Percentiles rank a stretch among this genome's conserved stretches.
These are phyloP conservation scores for Aegilops umbellulata DNA, from an alignment of 176 grass and related monocot species.

Conservation along the genomic window DNA sequence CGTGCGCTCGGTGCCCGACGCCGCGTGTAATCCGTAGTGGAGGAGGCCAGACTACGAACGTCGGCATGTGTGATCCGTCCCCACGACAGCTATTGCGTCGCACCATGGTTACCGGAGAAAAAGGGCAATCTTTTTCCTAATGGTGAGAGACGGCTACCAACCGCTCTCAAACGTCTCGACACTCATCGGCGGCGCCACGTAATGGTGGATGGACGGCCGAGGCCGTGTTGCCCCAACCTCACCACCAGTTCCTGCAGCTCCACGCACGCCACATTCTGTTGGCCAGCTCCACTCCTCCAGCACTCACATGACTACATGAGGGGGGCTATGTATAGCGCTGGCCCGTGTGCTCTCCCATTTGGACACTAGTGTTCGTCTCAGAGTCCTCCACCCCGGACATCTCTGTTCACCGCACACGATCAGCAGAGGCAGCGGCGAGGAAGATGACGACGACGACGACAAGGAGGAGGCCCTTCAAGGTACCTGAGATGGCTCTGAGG, in stretches of 20 bases:
- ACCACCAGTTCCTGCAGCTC: background rate
- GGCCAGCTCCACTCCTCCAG: background rate
- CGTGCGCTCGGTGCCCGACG: background rate
- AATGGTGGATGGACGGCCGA: background rate
- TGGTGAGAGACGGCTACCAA: background rate
- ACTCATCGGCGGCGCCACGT: background rate
- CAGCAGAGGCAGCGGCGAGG: background rate
- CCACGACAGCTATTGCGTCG: background rate
- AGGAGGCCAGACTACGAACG: background rate
- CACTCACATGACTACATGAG: background rate
- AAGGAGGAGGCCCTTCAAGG: slow-evolving; percentile 15
- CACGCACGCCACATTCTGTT: background rate
- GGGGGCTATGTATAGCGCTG: background rate
- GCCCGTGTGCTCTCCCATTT: background rate
- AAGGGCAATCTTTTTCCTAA: background rate
- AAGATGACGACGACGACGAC: background rate
- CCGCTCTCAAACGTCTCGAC: background rate
- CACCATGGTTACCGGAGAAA: background rate
- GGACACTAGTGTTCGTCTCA: slow-evolving; percentile 3
- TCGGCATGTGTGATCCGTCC: background rate
- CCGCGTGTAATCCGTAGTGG: background rate
- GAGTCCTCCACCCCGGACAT: background rate
- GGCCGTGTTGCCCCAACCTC: too few relatives aligned
- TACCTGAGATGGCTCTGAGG: slow-evolving; percentile 62
- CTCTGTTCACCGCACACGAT: background rate